These are phyloP conservation scores for Linum trigynum DNA, from an alignment of 345 rosid species.

Conservation along the genomic window DNA sequence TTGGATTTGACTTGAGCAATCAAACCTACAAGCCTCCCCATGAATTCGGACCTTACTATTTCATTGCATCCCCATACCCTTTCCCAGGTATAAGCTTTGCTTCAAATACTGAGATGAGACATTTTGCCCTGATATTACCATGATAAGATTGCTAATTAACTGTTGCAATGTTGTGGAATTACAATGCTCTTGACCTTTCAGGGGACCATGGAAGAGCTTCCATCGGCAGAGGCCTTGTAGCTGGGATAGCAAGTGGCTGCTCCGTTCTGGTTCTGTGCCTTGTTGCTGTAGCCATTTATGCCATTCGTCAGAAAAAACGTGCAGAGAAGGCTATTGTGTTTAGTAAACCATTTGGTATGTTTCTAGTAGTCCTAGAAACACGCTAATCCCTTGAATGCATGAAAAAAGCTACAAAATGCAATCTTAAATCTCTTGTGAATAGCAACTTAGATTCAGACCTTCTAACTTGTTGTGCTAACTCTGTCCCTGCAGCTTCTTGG, in stretches of 20 bases:
- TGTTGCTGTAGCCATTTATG: conserved; percentile 55
- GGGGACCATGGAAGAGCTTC: conserved; percentile 33
- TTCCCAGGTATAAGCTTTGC: conserved; percentile 52
- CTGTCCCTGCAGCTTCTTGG: conserved; percentile 65
- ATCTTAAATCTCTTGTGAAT: no score
- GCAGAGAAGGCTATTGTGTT: conserved; percentile 83
- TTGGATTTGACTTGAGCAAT: conserved; percentile 76
- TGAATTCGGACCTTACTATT: conserved; percentile 77
- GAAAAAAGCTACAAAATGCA: no score
- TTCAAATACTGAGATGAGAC: background rate
- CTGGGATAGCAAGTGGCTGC: conserved; percentile 45
- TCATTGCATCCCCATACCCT: conserved; percentile 72
- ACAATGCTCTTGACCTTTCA: conserved; percentile 22
- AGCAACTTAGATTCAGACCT: background rate
- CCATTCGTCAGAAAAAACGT: conserved; percentile 81
- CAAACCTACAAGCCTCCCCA: conserved; percentile 85
- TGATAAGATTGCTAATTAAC: background rate
- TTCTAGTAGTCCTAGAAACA: background rate
- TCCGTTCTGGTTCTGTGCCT: conserved; percentile 50
- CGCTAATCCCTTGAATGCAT: background rate
- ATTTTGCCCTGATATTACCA: background rate
- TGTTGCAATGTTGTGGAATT: background rate
- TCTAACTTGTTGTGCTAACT: background rate
- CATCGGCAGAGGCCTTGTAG: conserved; percentile 33
- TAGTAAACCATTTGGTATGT: conserved; percentile 76